These are phyloP conservation scores for Suillus hirtellus DNA, from an alignment of 768 basidiomycete species.

Conservation along the genomic window DNA sequence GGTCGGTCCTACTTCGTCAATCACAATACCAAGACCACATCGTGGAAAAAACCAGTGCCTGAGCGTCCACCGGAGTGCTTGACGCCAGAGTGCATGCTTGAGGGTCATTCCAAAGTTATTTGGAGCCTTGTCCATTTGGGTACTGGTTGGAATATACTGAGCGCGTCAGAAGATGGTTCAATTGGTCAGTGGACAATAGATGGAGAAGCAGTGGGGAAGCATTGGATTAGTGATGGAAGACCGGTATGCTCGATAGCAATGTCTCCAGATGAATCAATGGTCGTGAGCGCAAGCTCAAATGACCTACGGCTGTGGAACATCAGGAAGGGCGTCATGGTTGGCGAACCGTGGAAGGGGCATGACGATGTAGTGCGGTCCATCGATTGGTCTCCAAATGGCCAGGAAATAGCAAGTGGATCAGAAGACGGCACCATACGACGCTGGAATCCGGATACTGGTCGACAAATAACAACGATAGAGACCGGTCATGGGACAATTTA, in stretches of 20 bases:
- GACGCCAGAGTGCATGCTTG: neutral
- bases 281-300: neutral
- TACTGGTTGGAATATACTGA: neutral
- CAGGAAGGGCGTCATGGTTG: too few species aligned
- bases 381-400: too few species aligned
- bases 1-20: neutral
- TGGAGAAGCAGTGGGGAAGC: neutral
- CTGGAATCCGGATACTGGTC: too few species aligned
- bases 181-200: neutral
- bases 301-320: too few species aligned
- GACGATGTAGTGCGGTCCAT: too few species aligned
- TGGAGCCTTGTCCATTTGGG: neutral
- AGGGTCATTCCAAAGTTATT: neutral
- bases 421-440: too few species aligned
- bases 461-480: too few species aligned
- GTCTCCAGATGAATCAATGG: too few species aligned
- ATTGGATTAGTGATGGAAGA: neutral
- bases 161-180: neutral
- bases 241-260: too few species aligned
- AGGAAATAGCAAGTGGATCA: too few species aligned
- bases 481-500: too few species aligned
- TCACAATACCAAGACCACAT: neutral
- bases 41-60: neutral
- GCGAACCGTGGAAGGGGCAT: too few species aligned
- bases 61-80: neutral